A percentile compares a stretch with the other conserved stretches of the same genome.
Evolutionary conservation across 1,284 basidiomycete genomes (phyloP).

Genomic region (Ceratobasidium sp.): DNA sequence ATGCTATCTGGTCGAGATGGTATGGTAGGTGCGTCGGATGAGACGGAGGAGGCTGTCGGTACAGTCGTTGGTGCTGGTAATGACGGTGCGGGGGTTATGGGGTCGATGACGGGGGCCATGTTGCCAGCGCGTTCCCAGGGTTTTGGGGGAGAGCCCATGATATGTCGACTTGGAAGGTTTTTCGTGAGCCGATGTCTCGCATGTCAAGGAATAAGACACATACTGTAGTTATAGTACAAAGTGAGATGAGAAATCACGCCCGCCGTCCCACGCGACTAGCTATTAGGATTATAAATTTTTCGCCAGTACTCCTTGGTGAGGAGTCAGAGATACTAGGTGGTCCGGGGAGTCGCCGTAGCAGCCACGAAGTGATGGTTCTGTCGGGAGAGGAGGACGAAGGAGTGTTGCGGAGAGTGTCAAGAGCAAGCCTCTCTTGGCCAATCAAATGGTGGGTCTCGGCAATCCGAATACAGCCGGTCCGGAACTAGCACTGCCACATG

Average conservation of each 20-base stretch:
- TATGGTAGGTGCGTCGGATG: constrained; percentile 51
- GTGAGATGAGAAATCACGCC: not conserved
- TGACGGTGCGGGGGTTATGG: constrained; percentile 45
- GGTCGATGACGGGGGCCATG: constrained; percentile 49
- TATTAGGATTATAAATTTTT: not conserved
- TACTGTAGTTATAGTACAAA: not conserved
- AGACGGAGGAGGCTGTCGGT: constrained; percentile 43
- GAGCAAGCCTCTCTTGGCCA: too few relatives aligned
- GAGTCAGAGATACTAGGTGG: too few relatives aligned
- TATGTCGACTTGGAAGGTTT: not conserved
- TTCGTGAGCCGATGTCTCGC: not conserved
- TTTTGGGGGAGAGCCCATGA: constrained; percentile 81
- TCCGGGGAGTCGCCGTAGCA: too few relatives aligned
- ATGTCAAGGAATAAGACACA: not conserved
- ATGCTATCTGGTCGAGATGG: constrained; percentile 59
- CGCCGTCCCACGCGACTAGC: too few relatives aligned
- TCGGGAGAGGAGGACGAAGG: too few relatives aligned
- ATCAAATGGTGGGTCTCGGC: too few relatives aligned
- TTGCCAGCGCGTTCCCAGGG: constrained; percentile 76
- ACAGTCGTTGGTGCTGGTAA: constrained; percentile 46
- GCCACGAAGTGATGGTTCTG: too few relatives aligned
- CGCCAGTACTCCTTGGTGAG: too few relatives aligned
- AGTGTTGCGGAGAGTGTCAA: too few relatives aligned
- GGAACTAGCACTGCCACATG: too few relatives aligned
- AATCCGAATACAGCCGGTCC: too few relatives aligned